A percentile compares a stretch with the other conserved stretches of the same genome.
Evolutionary conservation across 345 rosid species (phyloP).

Genomic region (Bruguiera gymnorhiza): DNA sequence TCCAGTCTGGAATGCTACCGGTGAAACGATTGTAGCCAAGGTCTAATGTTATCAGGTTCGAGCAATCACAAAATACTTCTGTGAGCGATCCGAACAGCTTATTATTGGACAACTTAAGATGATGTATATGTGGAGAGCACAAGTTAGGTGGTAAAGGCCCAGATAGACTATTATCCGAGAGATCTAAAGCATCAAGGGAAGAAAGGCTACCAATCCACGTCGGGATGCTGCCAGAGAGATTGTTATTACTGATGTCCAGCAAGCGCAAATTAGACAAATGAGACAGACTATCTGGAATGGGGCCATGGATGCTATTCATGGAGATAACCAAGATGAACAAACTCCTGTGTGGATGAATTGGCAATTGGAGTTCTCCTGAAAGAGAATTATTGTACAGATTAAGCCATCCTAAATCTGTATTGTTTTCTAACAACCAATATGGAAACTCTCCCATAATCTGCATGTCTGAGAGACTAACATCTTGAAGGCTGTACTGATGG

Average conservation of each 20-base stretch:
- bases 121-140: too few relatives aligned
- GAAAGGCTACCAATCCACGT: too few relatives aligned
- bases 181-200: too few relatives aligned
- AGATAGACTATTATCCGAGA: too few relatives aligned
- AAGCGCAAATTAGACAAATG: background rate
- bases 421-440: conserved; percentile 5
- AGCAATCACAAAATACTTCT: too few relatives aligned
- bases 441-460: background rate
- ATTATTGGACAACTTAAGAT: too few relatives aligned
- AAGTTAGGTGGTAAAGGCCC: too few relatives aligned
- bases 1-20: too few relatives aligned
- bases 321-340: background rate
- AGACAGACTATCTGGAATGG: background rate
- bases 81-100: too few relatives aligned
- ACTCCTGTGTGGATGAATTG: background rate
- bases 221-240: too few relatives aligned
- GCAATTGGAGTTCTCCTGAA: background rate
- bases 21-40: too few relatives aligned
- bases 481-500: background rate
- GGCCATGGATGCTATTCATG: background rate
- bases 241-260: background rate
- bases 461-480: background rate
- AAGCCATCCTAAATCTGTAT: background rate
- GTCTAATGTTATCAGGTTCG: too few relatives aligned
- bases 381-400: background rate